Evolutionary conservation across 2,329 filamentous ascomycete genomes (phyloP).

Genomic region (Aphanocladium album): DNA sequence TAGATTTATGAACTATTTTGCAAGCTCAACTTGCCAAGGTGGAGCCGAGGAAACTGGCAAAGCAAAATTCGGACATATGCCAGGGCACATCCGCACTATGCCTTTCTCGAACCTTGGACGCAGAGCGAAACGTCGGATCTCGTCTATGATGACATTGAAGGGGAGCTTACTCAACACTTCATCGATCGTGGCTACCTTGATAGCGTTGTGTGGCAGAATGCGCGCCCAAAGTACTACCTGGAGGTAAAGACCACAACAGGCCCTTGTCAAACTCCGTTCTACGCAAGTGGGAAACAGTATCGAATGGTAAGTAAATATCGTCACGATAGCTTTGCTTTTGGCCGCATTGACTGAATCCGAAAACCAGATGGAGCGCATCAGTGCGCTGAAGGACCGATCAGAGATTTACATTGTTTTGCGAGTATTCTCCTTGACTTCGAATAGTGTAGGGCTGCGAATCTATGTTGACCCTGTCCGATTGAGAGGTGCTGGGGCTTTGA

Average conservation of each 20-base stretch:
- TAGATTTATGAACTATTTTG: constrained; percentile 37
- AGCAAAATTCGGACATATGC: constrained; percentile 40
- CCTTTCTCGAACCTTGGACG: constrained; percentile 31
- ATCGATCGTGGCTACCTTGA: constrained; percentile 14
- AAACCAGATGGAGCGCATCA: constrained; percentile 15
- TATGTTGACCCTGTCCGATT: constrained; percentile 17
- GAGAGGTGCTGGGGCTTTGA: constrained; percentile 14
- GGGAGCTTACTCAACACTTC: constrained; percentile 13
- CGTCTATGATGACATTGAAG: constrained; percentile 27
- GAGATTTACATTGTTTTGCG: constrained; percentile 17
- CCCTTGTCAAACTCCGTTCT: constrained; percentile 35
- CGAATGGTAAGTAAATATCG: constrained; percentile 31
- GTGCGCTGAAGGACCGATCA: constrained; percentile 4
- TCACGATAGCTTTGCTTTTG: background rate
- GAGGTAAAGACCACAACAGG: constrained; percentile 47
- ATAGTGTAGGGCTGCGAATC: constrained; percentile 14
- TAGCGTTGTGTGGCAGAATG: constrained; percentile 13
- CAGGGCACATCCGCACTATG: constrained; percentile 32
- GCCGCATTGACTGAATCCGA: background rate
- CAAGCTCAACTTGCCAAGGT: constrained; percentile 26
- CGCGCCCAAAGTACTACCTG: constrained; percentile 36
- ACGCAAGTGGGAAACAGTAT: constrained; percentile 40
- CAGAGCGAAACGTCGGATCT: constrained; percentile 41
- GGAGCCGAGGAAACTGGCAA: constrained; percentile 37
- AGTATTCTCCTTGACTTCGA: constrained; percentile 15